Evolutionary conservation across 495 filamentous ascomycete genomes (phyloP), one percentile per base, ranked within the genome.

Genomic region (Chaetomium cochliodes): DNA sequence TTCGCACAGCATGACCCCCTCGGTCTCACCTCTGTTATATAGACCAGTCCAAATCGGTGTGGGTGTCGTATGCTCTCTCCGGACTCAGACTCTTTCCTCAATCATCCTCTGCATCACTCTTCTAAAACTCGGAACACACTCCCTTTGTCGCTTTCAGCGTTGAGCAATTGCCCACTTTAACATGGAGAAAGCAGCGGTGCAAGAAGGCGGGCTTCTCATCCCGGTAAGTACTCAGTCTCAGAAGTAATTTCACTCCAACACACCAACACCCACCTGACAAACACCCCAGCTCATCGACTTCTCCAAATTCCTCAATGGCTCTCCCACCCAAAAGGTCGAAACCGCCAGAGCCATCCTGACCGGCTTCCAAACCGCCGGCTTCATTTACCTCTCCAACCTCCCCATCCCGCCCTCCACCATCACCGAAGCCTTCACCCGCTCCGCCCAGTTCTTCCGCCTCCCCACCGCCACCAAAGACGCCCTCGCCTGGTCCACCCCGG

Each of bases 301-400:
- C 73, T 82, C 82, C 23, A 83, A 82, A 62, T 96, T 96, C 75
- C 84, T 91, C 33, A 73, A 85, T 50, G 88, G 87, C 5, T 83
- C 82, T 18, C 78, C 85, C 0, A 73, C 84, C 39, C 80, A 89
- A 51, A 90, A 88, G 65, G 79, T 82, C 60, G 70, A 83, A 52
- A 87, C 90, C 7, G 93, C 92, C 2, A 72, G 85, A 30, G 82
- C 87, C 44, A 86, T 97, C 64, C 85, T 92, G 26, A 69, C 84
- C 25, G 93, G 91, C 22, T 96, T 98, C 78, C 88, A 90, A 62
- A 87, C 82, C 11, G 90, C 91, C 5, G 93, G 93, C 39, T 98
- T 97, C 77, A 84, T 97, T 71, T 98, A 97, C 76, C 85, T 98
- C 50, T 90, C 86, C 58, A 86, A 92, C 71, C 88, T 91, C 70